These are phyloP conservation scores for Apiospora koreana DNA, from an alignment of 2,329 filamentous ascomycete genomes.

Conservation along the genomic window DNA sequence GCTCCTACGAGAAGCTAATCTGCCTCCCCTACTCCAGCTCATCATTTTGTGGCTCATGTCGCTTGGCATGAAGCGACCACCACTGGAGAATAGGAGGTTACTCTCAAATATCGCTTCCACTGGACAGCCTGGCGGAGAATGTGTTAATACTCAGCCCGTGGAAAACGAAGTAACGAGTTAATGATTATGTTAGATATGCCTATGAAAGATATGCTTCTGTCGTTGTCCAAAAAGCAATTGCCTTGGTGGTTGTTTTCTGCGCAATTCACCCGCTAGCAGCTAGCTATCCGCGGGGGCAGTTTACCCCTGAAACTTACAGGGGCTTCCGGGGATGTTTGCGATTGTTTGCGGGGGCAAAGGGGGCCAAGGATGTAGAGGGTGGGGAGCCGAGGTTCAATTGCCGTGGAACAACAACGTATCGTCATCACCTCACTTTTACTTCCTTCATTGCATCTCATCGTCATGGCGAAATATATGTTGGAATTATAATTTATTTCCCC, in stretches of 20 bases:
- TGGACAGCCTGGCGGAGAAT: too few relatives aligned
- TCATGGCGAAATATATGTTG: background rate
- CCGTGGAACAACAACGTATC: background rate
- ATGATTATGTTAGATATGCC: too few relatives aligned
- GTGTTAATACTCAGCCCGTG: too few relatives aligned
- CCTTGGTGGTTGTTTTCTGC: too few relatives aligned
- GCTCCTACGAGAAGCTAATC: slow-evolving; percentile 1
- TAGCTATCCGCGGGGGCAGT: background rate
- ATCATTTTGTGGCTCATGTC: slow-evolving; percentile 16
- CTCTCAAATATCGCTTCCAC: background rate
- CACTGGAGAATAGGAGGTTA: background rate
- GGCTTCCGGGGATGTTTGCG: background rate
- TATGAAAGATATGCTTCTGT: too few relatives aligned
- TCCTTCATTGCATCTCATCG: background rate
- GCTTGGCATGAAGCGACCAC: background rate
- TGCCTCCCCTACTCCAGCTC: slow-evolving; percentile 9
- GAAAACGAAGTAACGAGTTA: background rate
- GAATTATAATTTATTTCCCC: background rate
- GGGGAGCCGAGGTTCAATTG: background rate
- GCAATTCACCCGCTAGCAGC: too few relatives aligned
- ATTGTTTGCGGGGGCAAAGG: too few relatives aligned
- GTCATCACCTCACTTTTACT: background rate
- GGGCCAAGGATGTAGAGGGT: background rate
- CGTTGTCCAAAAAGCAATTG: background rate
- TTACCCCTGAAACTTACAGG: background rate